A percentile compares a stretch with the other conserved stretches of the same genome.
Evolutionary conservation across 352 stramenopile genomes (phyloP).

Genomic region (Phytophthora colocasiae): DNA sequence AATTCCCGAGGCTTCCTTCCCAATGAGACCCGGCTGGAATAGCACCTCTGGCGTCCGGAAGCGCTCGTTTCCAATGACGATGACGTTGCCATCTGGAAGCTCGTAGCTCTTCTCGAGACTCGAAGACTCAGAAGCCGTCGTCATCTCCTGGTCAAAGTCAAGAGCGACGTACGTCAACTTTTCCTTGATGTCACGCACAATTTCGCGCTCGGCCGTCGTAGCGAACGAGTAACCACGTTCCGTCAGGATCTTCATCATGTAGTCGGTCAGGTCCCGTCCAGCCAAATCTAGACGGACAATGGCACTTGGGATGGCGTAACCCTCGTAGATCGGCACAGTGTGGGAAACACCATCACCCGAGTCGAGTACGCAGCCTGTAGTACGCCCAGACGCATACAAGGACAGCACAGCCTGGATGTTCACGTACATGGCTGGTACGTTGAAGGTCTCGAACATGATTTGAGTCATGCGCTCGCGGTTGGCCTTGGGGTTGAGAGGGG

Average conservation of each 20-base stretch:
- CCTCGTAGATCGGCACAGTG: slow-evolving; percentile 96
- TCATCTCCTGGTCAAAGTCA: slow-evolving; percentile 95
- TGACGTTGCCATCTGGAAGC: slow-evolving; percentile 97
- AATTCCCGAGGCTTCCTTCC: slow-evolving; percentile 81
- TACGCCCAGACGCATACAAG: slow-evolving; percentile 95
- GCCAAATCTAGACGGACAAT: slow-evolving; percentile 95
- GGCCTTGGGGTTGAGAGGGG: slow-evolving; percentile 94
- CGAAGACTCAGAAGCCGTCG: slow-evolving; percentile 83
- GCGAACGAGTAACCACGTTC: slow-evolving; percentile 96
- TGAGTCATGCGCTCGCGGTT: slow-evolving; percentile 95
- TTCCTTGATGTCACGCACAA: slow-evolving; percentile 98
- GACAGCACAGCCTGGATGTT: slow-evolving; percentile 95
- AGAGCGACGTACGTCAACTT: slow-evolving; percentile 96
- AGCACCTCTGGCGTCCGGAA: slow-evolving; percentile 96
- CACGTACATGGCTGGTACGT: slow-evolving; percentile 94
- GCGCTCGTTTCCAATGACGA: slow-evolving; percentile 97
- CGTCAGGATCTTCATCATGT: slow-evolving; percentile 97
- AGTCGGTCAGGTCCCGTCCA: slow-evolving; percentile 95
- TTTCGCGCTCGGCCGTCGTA: slow-evolving; percentile 96
- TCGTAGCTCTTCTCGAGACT: slow-evolving; percentile 96
- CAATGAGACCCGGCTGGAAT: slow-evolving; percentile 95
- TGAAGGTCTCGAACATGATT: slow-evolving; percentile 98
- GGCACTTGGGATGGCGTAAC: slow-evolving; percentile 94
- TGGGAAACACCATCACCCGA: slow-evolving; percentile 95
- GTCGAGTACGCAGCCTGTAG: slow-evolving; percentile 96